Evolutionary conservation across 1,139 yeast species (phyloP).

Genomic region (Spencermartinsiella ligniputridi): DNA sequence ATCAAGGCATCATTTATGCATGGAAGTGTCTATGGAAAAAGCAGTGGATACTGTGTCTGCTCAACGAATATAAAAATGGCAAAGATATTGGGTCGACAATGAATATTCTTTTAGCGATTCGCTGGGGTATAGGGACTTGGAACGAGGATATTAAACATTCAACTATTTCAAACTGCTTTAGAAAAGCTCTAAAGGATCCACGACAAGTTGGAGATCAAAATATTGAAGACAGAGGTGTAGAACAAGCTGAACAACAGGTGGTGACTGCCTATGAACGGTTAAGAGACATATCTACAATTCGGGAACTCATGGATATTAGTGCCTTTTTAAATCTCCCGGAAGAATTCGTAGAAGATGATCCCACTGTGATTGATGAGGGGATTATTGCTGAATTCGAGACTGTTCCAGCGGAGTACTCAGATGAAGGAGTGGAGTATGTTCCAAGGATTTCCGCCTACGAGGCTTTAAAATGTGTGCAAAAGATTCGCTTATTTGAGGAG

Average conservation of each 20-base stretch:
- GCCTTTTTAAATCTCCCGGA: background rate
- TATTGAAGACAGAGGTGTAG: no score
- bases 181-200: no score
- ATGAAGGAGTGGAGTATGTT: background rate
- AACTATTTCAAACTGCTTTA: constrained; percentile 8
- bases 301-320: background rate
- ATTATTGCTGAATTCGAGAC: background rate
- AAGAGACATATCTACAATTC: background rate
- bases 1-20: constrained; percentile 11
- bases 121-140: constrained; percentile 14
- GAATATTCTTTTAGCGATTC: constrained; percentile 7
- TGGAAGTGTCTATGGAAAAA: constrained; percentile 11
- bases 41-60: constrained; percentile 11
- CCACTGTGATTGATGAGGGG: background rate
- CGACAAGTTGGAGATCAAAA: no score
- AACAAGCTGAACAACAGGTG: no score
- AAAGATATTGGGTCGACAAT: constrained; percentile 7
- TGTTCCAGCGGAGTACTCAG: background rate
- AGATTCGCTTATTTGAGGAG: background rate
- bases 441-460: background rate
- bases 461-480: background rate
- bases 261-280: background rate
- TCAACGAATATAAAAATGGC: constrained; percentile 3
- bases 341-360: background rate
- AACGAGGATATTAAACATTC: constrained; percentile 9